Conservation (phyloP, 1,139 yeast species). For the Magnusiomyces sp. region DNA sequence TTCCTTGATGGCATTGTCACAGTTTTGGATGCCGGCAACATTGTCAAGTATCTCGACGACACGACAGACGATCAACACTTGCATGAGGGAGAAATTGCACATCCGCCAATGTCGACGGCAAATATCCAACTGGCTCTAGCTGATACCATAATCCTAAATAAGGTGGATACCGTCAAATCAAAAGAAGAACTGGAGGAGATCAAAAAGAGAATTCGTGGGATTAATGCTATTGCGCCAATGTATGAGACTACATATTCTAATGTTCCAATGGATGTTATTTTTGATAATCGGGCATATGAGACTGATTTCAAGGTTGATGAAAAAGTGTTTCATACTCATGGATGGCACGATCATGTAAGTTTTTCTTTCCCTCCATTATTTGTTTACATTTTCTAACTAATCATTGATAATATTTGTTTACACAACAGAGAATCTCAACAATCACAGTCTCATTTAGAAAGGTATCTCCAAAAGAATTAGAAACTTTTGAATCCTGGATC, state of each 20-base stretch:
- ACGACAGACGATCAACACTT: constrained; percentile 54
- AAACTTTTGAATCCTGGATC: constrained; percentile 47
- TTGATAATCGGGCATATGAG: constrained; percentile 79
- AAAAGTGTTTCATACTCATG: constrained; percentile 8
- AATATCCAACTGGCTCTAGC: constrained; percentile 87
- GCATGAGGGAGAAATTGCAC: constrained; percentile 38
- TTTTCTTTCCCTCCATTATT: too few relatives aligned
- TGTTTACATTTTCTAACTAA: not conserved
- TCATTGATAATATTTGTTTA: not conserved
- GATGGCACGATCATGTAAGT: constrained; percentile 13
- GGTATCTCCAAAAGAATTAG: constrained; percentile 32
- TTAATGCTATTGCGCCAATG: constrained; percentile 64
- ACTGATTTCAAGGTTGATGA: constrained; percentile 16
- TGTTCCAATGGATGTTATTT: constrained; percentile 50
- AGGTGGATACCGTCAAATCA: constrained; percentile 46
- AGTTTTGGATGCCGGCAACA: constrained; percentile 72
- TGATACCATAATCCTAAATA: constrained; percentile 71
- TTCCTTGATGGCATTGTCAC: constrained; percentile 93
- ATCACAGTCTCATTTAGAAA: constrained; percentile 47
- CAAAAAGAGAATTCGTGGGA: constrained; percentile 39
- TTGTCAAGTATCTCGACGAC: constrained; percentile 60
- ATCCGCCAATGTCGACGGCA: constrained; percentile 66
- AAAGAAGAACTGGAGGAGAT: constrained; percentile 25
- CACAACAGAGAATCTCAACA: constrained; percentile 48
- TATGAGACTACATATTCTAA: constrained; percentile 66